Evolutionary conservation across 2,329 filamentous ascomycete genomes (phyloP), one percentile per base, ranked within the genome.

Genomic region (Fusarium odoratissimum): DNA sequence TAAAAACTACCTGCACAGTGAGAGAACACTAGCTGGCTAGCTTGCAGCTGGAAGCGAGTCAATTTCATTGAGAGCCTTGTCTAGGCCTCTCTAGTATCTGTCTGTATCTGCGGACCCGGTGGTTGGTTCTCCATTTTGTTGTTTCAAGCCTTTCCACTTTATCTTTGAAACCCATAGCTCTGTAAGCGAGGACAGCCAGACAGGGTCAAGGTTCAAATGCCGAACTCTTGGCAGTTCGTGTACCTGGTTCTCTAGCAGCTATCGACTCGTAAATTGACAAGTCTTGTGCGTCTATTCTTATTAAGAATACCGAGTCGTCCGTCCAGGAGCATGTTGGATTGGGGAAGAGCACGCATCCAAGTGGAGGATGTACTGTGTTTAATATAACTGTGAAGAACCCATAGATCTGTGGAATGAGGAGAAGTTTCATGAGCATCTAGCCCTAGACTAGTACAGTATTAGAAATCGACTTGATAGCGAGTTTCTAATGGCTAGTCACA

Each of bases 121-220:
- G 55, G 60, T 60, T 42, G 66, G 57, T 60, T 71, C 57, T 58
- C 62, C 40, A 64, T 73, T 40, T 51, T 41, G 41, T 59, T 73
- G 69, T 73, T 73, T 73, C 71, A 73, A 67, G 57, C 52, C 46
- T 58, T 56, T 60, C 37, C 28, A 31, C 38, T 59, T 37, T 48
- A 49, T 42, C 57, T 61, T 60, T 68, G 71, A 74, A 74, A 71
- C 70, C 54, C 70, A 48, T 30, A 37, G 41, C 30, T 59, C 66
- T 74, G 61, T 71, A 73, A 73, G 71, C 71, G 71, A 73, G 67
- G 54, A 45, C 58, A 44, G 37, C n/a, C 38, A 67, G 28, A 66
- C 49, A 37, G 42, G 49, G 45, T 55, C 42, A 51, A 63, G 64
- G 54, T 31, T 40, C 31, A 69, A 57, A 55, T 69, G 65, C 66